These are phyloP conservation scores for Clonostachys byssicola DNA, from an alignment of 2,329 filamentous ascomycete species.

Conservation along the genomic window DNA sequence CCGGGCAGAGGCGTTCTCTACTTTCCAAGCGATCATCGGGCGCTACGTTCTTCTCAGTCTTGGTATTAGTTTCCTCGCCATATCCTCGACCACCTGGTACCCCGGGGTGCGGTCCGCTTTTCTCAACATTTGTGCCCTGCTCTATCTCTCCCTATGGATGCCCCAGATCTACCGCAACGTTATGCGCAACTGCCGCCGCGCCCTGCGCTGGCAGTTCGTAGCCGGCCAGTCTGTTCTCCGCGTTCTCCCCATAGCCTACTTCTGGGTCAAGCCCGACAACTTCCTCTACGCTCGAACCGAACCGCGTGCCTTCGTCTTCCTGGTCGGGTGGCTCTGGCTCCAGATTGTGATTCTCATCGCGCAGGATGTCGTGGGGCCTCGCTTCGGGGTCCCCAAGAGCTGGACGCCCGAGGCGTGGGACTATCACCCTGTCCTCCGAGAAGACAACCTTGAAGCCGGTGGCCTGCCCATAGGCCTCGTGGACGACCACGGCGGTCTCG, in stretches of 20 bases:
- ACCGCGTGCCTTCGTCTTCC: conserved; percentile 53
- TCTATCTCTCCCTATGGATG: conserved; percentile 86
- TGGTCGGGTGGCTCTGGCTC: conserved; percentile 76
- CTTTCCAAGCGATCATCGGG: conserved; percentile 53
- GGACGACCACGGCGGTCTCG: conserved; percentile 19
- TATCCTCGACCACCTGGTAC: conserved; percentile 59
- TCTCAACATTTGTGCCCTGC: conserved; percentile 60
- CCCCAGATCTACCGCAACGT: conserved; percentile 91
- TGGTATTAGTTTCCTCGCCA: conserved; percentile 51
- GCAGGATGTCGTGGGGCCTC: conserved; percentile 81
- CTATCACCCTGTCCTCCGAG: conserved; percentile 85
- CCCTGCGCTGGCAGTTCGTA: conserved; percentile 88
- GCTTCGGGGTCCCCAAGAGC: conserved; percentile 74
- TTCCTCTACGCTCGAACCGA: conserved; percentile 75
- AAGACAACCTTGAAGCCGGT: conserved; percentile 76
- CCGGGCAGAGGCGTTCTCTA: conserved; percentile 15
- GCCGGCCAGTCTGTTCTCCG: conserved; percentile 77
- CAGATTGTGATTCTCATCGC: conserved; percentile 75
- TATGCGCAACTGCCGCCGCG: conserved; percentile 85
- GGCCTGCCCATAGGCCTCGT: conserved; percentile 69
- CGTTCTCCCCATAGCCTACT: conserved; percentile 77
- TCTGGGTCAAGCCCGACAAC: conserved; percentile 75
- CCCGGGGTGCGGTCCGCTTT: conserved; percentile 49
- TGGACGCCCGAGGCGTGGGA: conserved; percentile 80
- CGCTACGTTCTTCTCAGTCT: conserved; percentile 53